phyloP scores from a whole-genome alignment of 2,329 filamentous ascomycete genomes.

The Tolypocladium amazonense region DNA sequence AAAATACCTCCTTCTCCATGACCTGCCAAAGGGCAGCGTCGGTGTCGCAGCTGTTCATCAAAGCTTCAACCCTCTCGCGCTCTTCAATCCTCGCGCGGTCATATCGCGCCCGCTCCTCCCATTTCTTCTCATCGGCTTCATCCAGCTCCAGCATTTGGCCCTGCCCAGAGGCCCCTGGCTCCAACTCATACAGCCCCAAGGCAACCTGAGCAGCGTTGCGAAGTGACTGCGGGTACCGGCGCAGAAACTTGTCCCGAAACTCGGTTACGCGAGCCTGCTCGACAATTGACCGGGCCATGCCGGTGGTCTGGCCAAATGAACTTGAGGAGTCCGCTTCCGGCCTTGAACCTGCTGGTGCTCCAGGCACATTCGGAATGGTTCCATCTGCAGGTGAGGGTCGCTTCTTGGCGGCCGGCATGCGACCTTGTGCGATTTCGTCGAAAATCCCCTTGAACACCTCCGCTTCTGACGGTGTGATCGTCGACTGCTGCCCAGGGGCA shows the following conservation, averaged over 20 bases:
- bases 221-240: conserved; percentile 27
- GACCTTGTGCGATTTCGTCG: conserved; percentile 27
- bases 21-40: conserved; percentile 58
- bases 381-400: conserved; percentile 2
- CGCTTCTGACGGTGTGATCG: conserved; percentile 47
- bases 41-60: conserved; percentile 44
- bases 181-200: conserved; percentile 25
- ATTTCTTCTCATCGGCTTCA: conserved; percentile 17
- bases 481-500: conserved; percentile 24
- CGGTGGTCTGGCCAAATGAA: background rate
- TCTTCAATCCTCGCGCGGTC: conserved; percentile 33
- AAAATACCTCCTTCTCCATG: conserved; percentile 57
- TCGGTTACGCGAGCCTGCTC: conserved; percentile 21
- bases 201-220: conserved; percentile 27
- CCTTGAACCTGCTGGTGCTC: background rate
- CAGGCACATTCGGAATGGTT: background rate
- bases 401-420: conserved; percentile 17
- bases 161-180: conserved; percentile 13
- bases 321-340: background rate
- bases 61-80: conserved; percentile 36
- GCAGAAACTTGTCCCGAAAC: conserved; percentile 24
- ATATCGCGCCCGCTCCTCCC: conserved; percentile 22
- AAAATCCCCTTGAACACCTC: conserved; percentile 50
- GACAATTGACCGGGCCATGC: conserved; percentile 16
- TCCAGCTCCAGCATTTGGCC: conserved; percentile 18